These are phyloP conservation scores for Mycocentrospora acerina DNA, from an alignment of 2,329 filamentous ascomycete species.

Conservation along the genomic window DNA sequence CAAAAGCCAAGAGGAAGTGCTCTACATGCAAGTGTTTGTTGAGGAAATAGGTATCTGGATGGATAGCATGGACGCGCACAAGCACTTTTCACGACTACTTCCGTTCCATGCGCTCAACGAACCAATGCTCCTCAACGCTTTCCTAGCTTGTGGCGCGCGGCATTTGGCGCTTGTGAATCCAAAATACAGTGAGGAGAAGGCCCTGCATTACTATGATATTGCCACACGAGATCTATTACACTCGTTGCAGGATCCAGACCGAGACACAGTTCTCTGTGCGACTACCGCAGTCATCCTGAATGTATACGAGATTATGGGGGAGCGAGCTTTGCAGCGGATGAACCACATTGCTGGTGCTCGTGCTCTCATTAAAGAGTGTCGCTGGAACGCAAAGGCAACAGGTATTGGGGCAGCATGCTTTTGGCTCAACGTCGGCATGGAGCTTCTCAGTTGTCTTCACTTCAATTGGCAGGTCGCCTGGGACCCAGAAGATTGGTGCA, in stretches of 20 bases:
- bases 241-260: conserved; percentile 78
- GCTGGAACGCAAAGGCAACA: conserved; percentile 77
- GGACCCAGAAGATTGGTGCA: conserved; percentile 87
- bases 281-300: conserved; percentile 86
- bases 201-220: conserved; percentile 79
- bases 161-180: conserved; percentile 73
- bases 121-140: conserved; percentile 85
- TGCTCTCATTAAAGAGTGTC: conserved; percentile 84
- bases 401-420: conserved; percentile 88
- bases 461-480: conserved; percentile 86
- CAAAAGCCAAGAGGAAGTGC: conserved; percentile 72
- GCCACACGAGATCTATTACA: conserved; percentile 77
- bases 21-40: conserved; percentile 91
- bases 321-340: conserved; percentile 76
- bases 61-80: conserved; percentile 83
- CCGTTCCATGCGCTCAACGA: conserved; percentile 80
- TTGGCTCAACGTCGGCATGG: conserved; percentile 90
- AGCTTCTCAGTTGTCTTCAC: conserved; percentile 83
- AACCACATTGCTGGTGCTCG: conserved; percentile 84
- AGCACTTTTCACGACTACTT: conserved; percentile 83
- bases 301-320: conserved; percentile 90
- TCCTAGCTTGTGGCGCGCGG: conserved; percentile 83
- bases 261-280: conserved; percentile 81
- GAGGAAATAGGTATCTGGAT: conserved; percentile 92
- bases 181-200: conserved; percentile 73